These are phyloP conservation scores for button mushroom (Agaricus bisporus) DNA, from an alignment of 768 basidiomycete species.

Conservation along the genomic window DNA sequence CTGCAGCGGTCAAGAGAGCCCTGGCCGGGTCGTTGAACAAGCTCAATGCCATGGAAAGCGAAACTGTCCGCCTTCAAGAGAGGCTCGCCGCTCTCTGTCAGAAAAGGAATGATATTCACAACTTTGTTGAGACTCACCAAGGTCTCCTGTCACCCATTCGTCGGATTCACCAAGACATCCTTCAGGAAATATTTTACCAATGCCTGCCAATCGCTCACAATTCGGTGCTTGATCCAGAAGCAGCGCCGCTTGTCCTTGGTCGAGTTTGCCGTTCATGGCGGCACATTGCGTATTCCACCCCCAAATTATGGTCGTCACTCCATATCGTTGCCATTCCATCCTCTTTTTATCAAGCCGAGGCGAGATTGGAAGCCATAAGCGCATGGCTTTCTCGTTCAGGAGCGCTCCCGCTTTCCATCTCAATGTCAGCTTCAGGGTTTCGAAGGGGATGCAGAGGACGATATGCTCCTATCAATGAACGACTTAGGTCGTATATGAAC, in stretches of 20 bases:
- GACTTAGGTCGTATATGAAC: not conserved
- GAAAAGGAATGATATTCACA: not conserved
- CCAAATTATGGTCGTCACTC: constrained; percentile 9
- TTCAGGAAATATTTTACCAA: constrained; percentile 9
- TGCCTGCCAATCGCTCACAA: constrained; percentile 11
- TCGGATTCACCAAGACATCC: constrained; percentile 7
- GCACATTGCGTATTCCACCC: constrained; percentile 2
- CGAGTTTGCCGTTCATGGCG: constrained; percentile 13
- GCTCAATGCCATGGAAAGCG: not conserved
- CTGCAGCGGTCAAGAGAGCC: too few species aligned
- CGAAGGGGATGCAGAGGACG: not conserved
- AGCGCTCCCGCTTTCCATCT: constrained; percentile 2
- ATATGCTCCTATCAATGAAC: not conserved
- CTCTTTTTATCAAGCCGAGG: not conserved
- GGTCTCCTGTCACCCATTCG: constrained; percentile 7
- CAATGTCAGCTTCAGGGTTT: not conserved
- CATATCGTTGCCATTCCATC: not conserved
- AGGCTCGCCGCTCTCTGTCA: not conserved
- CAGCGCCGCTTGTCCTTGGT: constrained; percentile 11
- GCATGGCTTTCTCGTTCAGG: constrained; percentile 5
- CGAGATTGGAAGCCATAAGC: not conserved
- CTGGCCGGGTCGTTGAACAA: not conserved
- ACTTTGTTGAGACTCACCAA: not conserved
- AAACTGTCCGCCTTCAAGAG: not conserved
- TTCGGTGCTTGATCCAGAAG: constrained; percentile 8